These are phyloP conservation scores for Colletotrichum melonis DNA, from an alignment of 2,329 filamentous ascomycete genomes.

Conservation along the genomic window DNA sequence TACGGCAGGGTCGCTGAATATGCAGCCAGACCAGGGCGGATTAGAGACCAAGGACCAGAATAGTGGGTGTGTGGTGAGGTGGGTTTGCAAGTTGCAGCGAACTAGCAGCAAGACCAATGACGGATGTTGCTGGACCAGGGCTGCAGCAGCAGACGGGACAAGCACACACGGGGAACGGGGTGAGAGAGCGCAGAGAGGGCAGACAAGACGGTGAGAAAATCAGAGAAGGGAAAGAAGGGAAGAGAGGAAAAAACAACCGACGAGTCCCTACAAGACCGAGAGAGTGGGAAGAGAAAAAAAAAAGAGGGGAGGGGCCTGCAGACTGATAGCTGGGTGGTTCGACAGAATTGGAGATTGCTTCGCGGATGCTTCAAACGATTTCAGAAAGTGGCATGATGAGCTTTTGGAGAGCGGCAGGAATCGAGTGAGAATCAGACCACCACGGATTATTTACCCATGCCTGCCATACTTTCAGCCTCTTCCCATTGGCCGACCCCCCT, in stretches of 20 bases:
- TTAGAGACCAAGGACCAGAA: constrained; percentile 23
- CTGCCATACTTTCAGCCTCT: constrained; percentile 17
- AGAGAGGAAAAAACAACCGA: background rate
- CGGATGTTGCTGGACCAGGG: constrained; percentile 4
- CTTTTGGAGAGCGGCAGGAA: constrained; percentile 33
- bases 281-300: background rate
- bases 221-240: constrained; percentile 23
- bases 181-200: background rate
- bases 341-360: constrained; percentile 34
- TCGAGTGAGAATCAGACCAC: constrained; percentile 36
- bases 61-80: constrained; percentile 12
- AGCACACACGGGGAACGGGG: background rate
- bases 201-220: constrained; percentile 21
- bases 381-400: constrained; percentile 36
- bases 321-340: constrained; percentile 30
- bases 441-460: constrained; percentile 34
- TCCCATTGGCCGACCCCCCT: constrained; percentile 26
- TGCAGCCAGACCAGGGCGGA: constrained; percentile 34
- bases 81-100: constrained; percentile 14
- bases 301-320: constrained; percentile 13
- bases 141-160: background rate
- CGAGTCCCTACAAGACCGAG: background rate
- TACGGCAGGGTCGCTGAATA: constrained; percentile 20
- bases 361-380: constrained; percentile 34
- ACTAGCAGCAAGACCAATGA: constrained; percentile 6